A percentile compares a stretch with the other conserved stretches of the same genome.
Conservation (phyloP, 192 early-diverging fungal genomes). For the Chytriomyces sp. region DNA sequence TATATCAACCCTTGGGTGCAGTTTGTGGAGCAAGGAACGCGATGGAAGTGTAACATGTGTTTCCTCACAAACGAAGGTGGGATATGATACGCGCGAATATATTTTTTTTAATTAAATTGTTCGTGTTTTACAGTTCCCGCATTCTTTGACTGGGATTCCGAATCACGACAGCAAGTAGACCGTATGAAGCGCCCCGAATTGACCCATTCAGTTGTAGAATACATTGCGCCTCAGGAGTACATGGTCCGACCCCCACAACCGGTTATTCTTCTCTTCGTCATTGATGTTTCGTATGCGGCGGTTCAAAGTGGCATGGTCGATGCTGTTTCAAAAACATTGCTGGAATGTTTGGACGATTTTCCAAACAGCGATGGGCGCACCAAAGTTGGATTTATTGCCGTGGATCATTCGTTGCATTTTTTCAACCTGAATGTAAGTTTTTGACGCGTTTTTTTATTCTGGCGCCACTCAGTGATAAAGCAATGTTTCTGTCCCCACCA, state of each 20-base stretch:
- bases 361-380: slow-evolving; percentile 89
- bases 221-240: slow-evolving; percentile 95
- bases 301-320: slow-evolving; percentile 85
- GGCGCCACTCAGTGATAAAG: slow-evolving; percentile 15
- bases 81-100: neutral
- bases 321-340: slow-evolving; percentile 77
- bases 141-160: slow-evolving; percentile 67
- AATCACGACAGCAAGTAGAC: slow-evolving; percentile 78
- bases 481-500: neutral
- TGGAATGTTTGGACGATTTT: slow-evolving; percentile 80
- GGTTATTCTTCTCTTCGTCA: slow-evolving; percentile 88
- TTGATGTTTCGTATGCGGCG: slow-evolving; percentile 92
- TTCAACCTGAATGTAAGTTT: slow-evolving; percentile 77
- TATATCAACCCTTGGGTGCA: slow-evolving; percentile 97
- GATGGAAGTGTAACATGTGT: slow-evolving; percentile 98
- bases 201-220: slow-evolving; percentile 89
- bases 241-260: slow-evolving; percentile 98
- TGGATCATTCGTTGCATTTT: slow-evolving; percentile 88
- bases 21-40: slow-evolving; percentile 93
- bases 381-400: slow-evolving; percentile 87
- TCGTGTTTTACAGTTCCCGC: slow-evolving; percentile 44
- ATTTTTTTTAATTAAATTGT: neutral
- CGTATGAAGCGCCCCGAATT: slow-evolving; percentile 88
- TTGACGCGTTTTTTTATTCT: slow-evolving; percentile 21
- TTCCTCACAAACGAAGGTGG: slow-evolving; percentile 88